Evolutionary conservation across 495 filamentous ascomycete genomes (phyloP).

Genomic region (Penicillium paxilli): DNA sequence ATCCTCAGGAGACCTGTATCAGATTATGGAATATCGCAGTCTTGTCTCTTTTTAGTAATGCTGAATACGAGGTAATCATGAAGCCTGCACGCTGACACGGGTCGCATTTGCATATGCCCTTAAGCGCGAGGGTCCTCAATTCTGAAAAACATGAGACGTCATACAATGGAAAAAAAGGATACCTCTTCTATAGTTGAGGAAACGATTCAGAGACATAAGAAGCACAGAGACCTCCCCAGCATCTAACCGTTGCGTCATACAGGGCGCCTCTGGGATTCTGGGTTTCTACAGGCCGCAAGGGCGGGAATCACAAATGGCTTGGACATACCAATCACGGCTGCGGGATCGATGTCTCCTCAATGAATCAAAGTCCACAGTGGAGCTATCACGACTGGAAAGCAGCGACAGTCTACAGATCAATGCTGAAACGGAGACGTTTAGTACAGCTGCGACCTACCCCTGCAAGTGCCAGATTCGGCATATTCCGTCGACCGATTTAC

Average conservation of each 20-base stretch:
- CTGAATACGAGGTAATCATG: not conserved
- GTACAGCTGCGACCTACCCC: conserved; percentile 5
- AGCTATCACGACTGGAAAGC: conserved; percentile 10
- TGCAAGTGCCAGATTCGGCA: conserved; percentile 7
- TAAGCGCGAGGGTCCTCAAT: not conserved
- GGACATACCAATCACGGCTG: conserved; percentile 10
- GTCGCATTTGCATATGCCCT: too few species aligned
- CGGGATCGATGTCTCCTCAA: not conserved
- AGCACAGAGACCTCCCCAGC: not conserved
- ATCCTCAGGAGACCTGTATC: too few species aligned
- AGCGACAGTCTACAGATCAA: not conserved
- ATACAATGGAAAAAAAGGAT: not conserved
- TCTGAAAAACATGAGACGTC: too few species aligned
- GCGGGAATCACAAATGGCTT: conserved; percentile 2
- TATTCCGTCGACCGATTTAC: conserved; percentile 16
- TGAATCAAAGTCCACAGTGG: conserved; percentile 3
- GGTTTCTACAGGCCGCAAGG: conserved; percentile 16
- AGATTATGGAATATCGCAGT: not conserved
- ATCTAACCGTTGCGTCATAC: conserved; percentile 13
- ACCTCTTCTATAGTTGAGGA: not conserved
- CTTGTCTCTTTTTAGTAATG: not conserved
- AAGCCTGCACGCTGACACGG: not conserved
- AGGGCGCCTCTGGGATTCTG: not conserved
- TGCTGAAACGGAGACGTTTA: conserved; percentile 14
- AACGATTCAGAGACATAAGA: not conserved